These are phyloP conservation scores for Capronia americana DNA, from an alignment of 2,329 filamentous ascomycete genomes.

Conservation along the genomic window DNA sequence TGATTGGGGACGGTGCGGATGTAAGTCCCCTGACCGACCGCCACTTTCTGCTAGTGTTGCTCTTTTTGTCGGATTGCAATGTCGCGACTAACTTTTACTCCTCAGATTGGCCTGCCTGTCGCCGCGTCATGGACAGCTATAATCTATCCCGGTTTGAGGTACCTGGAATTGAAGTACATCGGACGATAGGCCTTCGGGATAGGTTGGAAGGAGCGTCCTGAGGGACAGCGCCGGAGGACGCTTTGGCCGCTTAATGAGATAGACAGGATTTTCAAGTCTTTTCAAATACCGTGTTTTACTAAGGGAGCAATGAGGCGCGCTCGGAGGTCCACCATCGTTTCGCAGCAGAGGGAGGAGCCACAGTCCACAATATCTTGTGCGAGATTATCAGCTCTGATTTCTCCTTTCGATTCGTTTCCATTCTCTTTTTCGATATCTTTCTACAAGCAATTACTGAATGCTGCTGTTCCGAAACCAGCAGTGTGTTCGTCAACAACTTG, in stretches of 20 bases:
- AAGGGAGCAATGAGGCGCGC: not conserved
- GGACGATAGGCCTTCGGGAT: not conserved
- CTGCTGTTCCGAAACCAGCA: not conserved
- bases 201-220: not conserved
- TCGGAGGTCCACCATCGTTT: not conserved
- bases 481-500: not conserved
- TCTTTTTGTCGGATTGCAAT: not conserved
- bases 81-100: constrained; percentile 46
- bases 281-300: not conserved
- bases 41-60: not conserved
- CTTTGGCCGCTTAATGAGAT: not conserved
- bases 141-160: constrained; percentile 62
- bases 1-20: constrained; percentile 65
- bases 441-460: not conserved
- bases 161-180: constrained; percentile 55
- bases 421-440: not conserved
- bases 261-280: not conserved
- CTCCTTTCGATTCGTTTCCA: not conserved
- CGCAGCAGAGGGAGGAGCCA: not conserved
- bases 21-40: constrained; percentile 38
- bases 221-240: not conserved
- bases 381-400: not conserved
- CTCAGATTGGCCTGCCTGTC: constrained; percentile 67
- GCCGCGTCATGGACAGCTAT: constrained; percentile 65
- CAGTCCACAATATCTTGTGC: not conserved